A percentile compares a stretch with the other conserved stretches of the same genome.
Conservation (phyloP, 2,329 filamentous ascomycete species). For the Aspergillus sp. region DNA sequence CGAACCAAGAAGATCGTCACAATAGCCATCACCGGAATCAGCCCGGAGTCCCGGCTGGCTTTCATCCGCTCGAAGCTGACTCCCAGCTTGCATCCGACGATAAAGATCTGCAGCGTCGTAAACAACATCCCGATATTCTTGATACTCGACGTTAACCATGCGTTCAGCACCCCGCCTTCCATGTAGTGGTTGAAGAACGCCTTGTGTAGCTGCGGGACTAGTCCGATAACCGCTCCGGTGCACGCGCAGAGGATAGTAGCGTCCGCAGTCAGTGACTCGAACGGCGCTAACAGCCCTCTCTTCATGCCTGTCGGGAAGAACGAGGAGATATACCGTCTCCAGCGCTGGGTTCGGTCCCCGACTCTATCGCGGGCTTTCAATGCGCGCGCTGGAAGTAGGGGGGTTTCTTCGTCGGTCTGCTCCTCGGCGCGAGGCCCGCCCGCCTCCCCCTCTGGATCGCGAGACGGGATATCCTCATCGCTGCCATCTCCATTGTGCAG, state of each 20-base stretch:
- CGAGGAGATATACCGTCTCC: conserved; percentile 19
- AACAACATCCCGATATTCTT: conserved; percentile 56
- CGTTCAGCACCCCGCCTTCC: conserved; percentile 55
- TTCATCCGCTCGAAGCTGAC: conserved; percentile 42
- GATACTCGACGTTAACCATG: conserved; percentile 55
- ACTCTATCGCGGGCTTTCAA: conserved; percentile 9
- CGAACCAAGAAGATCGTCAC: conserved; percentile 46
- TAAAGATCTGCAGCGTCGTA: conserved; percentile 54
- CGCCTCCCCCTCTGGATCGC: conserved; percentile 3
- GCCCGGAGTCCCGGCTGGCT: conserved; percentile 23
- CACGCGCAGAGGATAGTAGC: conserved; percentile 53
- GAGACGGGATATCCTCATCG: conserved; percentile 7
- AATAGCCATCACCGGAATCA: conserved; percentile 35
- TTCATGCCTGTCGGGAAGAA: conserved; percentile 25
- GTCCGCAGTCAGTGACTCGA: conserved; percentile 48
- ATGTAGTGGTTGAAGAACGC: conserved; percentile 52
- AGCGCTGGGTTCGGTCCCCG: conserved; percentile 14
- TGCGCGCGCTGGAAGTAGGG: conserved; percentile 39
- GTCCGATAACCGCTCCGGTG: conserved; percentile 50
- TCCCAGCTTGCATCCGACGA: conserved; percentile 58
- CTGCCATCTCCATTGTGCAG: conserved; percentile 36
- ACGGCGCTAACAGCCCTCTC: conserved; percentile 26
- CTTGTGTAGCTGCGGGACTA: conserved; percentile 49
- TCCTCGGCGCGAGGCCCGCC: conserved; percentile 14
- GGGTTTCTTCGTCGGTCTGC: conserved; percentile 39